Evolutionary conservation across 306 rosid species (phyloP).

Genomic region (Delonix regia): DNA sequence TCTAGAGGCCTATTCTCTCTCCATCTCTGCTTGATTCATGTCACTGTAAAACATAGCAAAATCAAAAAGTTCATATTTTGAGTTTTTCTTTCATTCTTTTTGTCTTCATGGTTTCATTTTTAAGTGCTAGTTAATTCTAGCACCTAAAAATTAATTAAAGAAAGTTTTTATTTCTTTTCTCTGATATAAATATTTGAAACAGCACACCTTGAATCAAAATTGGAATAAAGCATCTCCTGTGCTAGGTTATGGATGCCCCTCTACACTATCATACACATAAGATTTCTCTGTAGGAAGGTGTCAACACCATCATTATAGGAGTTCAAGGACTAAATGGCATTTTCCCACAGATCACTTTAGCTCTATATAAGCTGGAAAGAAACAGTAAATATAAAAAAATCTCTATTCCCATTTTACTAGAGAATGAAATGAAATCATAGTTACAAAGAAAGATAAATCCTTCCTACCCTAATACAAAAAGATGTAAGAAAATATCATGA

Average conservation of each 20-base stretch:
- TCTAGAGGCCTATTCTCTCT: too few species aligned
- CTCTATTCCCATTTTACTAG: not conserved
- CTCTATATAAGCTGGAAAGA: not conserved
- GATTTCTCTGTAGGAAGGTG: not conserved
- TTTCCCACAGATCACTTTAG: not conserved
- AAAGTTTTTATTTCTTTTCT: too few species aligned
- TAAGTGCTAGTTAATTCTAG: too few species aligned
- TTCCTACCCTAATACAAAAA: not conserved
- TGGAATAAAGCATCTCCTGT: not conserved
- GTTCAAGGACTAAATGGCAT: not conserved
- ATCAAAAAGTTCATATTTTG: too few species aligned
- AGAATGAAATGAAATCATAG: not conserved
- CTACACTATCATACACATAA: too few species aligned
- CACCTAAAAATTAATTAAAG: too few species aligned
- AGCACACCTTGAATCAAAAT: not conserved
- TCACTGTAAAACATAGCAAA: too few species aligned
- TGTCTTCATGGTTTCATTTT: too few species aligned
- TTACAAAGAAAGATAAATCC: not conserved
- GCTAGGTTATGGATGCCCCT: not conserved
- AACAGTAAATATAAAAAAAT: not conserved
- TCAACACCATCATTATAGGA: not conserved
- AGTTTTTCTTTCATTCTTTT: too few species aligned
- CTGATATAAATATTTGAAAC: too few species aligned
- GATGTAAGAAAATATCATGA: not conserved
- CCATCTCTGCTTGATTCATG: too few species aligned